Evolutionary conservation across 129 eudicot genomes (phyloP), one percentile per base, ranked within the genome.

Genomic region (Dittrichia graveolens): DNA sequence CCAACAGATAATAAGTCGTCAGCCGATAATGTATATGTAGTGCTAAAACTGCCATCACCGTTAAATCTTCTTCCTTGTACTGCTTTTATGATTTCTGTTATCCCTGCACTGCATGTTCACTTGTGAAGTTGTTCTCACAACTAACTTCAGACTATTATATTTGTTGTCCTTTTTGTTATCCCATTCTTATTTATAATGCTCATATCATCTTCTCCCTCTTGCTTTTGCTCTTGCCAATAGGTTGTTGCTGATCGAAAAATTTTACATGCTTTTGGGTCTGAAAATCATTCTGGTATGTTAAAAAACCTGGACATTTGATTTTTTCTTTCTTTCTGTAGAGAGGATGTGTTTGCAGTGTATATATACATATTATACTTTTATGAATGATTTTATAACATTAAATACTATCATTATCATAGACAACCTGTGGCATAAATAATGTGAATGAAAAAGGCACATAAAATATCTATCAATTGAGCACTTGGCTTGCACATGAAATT

Each of bases 241-340:
- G 78, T 52, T 55, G 59, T 70, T 67, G 64, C 80, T 75, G 74
- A 69, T 37, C 15, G 41, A 55, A 76, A 58, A 15, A 31, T 82
- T 71, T 82, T 90, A 79, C 92, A 89, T 79, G 92, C 96, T 75
- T 88, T 78, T 75, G 96, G 90, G 84, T 81, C 84, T 49, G 81
- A 82, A 82, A 88, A 82, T 71, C 70, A 63, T 73, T 65, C 85
- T 78, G 90, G 98, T 93, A 62, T 67, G 89, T 85, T 50, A 55
- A 62, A 50, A 59, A 61, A 12, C 74, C 40, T 54, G 52, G 24
- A 47, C 1, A 65, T 34, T 55, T 64, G 44, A 65, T 48, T 13
- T 13, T 72, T 53, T 69, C 40, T 72, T 53, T 69, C 40, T 0
- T 39, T 61, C 37, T 61, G 11, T 73, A 13, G 56, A 50, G 47